A percentile compares a stretch with the other conserved stretches of the same genome.
Evolutionary conservation across 495 filamentous ascomycete species (phyloP).

Genomic region (Coniosporium apollinis): DNA sequence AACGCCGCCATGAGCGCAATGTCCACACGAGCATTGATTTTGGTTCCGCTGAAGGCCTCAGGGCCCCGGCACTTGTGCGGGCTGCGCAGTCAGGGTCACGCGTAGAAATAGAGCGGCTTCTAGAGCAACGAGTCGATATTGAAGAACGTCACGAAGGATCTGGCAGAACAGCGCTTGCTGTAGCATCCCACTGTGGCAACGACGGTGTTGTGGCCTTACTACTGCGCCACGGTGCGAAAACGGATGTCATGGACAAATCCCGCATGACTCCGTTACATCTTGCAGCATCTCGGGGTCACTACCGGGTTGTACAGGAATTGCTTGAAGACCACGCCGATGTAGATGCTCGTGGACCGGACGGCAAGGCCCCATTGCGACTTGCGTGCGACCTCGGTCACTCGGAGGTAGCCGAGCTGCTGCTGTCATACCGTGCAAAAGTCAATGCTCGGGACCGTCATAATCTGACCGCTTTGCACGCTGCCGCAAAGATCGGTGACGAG

Average conservation of each 20-base stretch:
- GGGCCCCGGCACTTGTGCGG: slow-evolving; percentile 26
- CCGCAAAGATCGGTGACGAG: slow-evolving; percentile 23
- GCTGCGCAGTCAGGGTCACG: slow-evolving; percentile 26
- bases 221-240: slow-evolving; percentile 23
- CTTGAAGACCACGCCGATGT: slow-evolving; percentile 19
- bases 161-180: slow-evolving; percentile 27
- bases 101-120: slow-evolving; percentile 25
- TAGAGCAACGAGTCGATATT: slow-evolving; percentile 24
- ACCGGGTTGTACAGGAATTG: slow-evolving; percentile 22
- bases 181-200: slow-evolving; percentile 33
- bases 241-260: slow-evolving; percentile 21
- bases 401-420: slow-evolving; percentile 6
- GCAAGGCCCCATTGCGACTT: slow-evolving; percentile 25
- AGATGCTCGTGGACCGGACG: slow-evolving; percentile 20
- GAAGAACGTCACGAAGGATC: slow-evolving; percentile 24
- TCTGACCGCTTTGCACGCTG: slow-evolving; percentile 26
- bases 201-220: slow-evolving; percentile 27
- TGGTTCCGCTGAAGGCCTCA: slow-evolving; percentile 16
- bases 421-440: slow-evolving; percentile 20
- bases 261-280: slow-evolving; percentile 29
- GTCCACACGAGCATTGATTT: slow-evolving; percentile 28
- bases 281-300: slow-evolving; percentile 28
- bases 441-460: slow-evolving; percentile 25
- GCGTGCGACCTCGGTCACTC: slow-evolving; percentile 22
- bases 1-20: slow-evolving; percentile 15